Evolutionary conservation across 2,329 filamentous ascomycete species (phyloP), one percentile per base, ranked within the genome.

Genomic region (Nemania diffusa): DNA sequence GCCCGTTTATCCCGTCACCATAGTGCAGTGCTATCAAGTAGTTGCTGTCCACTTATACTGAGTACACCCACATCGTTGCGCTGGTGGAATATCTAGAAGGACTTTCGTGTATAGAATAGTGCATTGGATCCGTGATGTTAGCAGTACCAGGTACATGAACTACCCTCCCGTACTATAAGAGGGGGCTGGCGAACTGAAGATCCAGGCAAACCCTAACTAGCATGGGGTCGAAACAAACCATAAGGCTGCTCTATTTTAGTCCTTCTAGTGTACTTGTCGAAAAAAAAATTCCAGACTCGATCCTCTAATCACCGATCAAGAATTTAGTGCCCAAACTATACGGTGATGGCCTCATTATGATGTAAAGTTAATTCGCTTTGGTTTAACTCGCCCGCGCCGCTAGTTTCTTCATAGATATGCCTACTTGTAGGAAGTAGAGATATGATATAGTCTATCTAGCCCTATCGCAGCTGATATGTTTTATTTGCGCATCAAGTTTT

Each of bases 141-240:
- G n/a, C n/a, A 40, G 37, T 15, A 40, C 15, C 37, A 24, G 5
- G 44, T 48, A 48, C 44, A 11, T 24, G 44, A 9, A 24, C 44
- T 24, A 24, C n/a, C n/a, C n/a, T 24, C 44, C 24, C 8, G n/a
- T 7, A 24, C 44, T 48, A n/a, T 40, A 44, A 58, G 34, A 58
- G 58, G 20, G 46, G 44, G 22, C 44, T 6, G 24, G n/a, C 24
- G 13, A 24, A 48, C 44, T 48, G 13, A 48, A 26, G 22, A 24
- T 24, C n/a, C n/a, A n/a, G n/a, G 20, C 24, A 20, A 26, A 29
- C n/a, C 26, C 27, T 13, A 42, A 55, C 46, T 55, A 59, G 50
- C 55, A 67, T 59, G 59, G 64, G 52, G 59, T 20, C 64, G 64
- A 67, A 60, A 64, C 61, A 40, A 32, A 26, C 50, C 22, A 57